Evolutionary conservation across 2,329 filamentous ascomycete species (phyloP).

Genomic region (Ophiostoma pallidulum): DNA sequence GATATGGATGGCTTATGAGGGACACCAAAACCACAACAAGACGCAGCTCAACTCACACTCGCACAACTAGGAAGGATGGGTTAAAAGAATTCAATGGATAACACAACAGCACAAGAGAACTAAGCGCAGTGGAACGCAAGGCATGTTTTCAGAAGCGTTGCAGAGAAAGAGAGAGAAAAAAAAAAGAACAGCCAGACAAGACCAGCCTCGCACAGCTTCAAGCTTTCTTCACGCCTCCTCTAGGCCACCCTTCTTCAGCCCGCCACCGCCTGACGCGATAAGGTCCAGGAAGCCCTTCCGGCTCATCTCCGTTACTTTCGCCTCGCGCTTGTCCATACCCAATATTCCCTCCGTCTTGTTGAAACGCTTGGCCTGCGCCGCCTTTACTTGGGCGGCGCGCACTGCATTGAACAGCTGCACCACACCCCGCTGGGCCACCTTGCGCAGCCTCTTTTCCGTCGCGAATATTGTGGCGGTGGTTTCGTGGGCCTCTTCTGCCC

Average conservation of each 20-base stretch:
- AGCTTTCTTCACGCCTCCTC: constrained; percentile 40
- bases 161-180: background rate
- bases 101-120: no score
- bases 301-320: constrained; percentile 90
- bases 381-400: constrained; percentile 82
- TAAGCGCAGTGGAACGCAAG: no score
- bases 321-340: constrained; percentile 70
- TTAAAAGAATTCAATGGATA: no score
- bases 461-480: constrained; percentile 51
- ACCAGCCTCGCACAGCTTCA: background rate
- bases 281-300: constrained; percentile 93
- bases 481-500: constrained; percentile 31
- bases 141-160: no score
- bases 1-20: background rate
- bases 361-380: constrained; percentile 63
- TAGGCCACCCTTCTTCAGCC: constrained; percentile 47
- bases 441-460: constrained; percentile 69
- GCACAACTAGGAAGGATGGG: no score
- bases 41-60: background rate
- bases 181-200: background rate
- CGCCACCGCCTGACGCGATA: constrained; percentile 58
- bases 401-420: constrained; percentile 96
- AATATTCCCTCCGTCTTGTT: constrained; percentile 64
- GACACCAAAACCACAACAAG: no score
- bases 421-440: constrained; percentile 87